phyloP scores from a whole-genome alignment of 371 early-diverging fungal genomes.

The Mortierella sp. region DNA sequence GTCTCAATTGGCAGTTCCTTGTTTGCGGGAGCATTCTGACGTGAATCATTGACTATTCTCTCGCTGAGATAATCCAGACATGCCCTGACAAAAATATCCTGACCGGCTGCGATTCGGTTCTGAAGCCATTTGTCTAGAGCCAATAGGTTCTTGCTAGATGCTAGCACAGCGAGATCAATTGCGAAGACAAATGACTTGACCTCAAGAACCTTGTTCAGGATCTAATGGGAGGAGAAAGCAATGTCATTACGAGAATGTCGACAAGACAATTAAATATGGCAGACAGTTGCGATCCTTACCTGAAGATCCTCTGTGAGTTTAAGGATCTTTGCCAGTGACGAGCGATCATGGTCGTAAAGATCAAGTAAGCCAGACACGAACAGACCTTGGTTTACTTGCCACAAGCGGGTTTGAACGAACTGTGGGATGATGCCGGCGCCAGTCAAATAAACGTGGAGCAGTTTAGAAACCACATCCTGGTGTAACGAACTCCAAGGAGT shows the following conservation, averaged over 20 bases:
- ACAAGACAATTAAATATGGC: background rate
- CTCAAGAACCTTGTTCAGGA: constrained; percentile 79
- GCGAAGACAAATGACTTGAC: constrained; percentile 78
- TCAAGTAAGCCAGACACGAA: constrained; percentile 78
- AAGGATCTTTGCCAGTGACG: constrained; percentile 79
- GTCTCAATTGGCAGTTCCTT: constrained; percentile 73
- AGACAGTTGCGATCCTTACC: constrained; percentile 57
- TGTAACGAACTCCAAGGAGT: constrained; percentile 70
- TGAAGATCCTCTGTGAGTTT: constrained; percentile 88
- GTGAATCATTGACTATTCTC: constrained; percentile 67
- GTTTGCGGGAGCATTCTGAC: constrained; percentile 17
- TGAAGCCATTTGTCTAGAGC: constrained; percentile 92
- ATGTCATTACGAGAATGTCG: background rate
- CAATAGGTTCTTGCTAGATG: constrained; percentile 83
- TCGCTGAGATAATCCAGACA: constrained; percentile 85
- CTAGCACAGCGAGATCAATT: constrained; percentile 89
- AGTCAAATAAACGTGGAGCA: constrained; percentile 76
- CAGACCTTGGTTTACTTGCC: constrained; percentile 76
- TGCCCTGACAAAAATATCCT: constrained; percentile 77
- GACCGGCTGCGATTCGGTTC: constrained; percentile 76
- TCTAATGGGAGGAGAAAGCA: constrained; percentile 53
- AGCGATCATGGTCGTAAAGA: constrained; percentile 80
- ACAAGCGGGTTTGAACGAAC: constrained; percentile 81
- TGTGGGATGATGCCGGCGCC: constrained; percentile 73
- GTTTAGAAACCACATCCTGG: constrained; percentile 75